phyloP scores from a whole-genome alignment of 495 filamentous ascomycete species.

The Astrothelium subdiscretum region DNA sequence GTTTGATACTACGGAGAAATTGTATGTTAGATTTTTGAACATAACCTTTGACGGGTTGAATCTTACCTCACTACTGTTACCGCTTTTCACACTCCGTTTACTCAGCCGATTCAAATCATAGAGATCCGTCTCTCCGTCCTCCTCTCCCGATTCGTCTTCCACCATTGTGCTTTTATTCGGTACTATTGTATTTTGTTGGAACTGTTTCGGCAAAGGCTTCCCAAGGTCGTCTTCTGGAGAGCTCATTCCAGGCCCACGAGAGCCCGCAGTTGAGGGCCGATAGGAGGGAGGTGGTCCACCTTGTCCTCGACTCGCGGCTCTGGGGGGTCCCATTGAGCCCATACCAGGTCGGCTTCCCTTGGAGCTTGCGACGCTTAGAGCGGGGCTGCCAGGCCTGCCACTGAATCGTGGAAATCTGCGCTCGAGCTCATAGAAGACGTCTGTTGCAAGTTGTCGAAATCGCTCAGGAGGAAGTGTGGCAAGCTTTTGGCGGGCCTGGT shows the following conservation, averaged over 20 bases:
- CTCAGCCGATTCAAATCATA: background rate
- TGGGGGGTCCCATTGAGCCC: constrained; percentile 15
- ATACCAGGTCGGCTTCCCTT: constrained; percentile 1
- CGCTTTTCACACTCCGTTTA: background rate
- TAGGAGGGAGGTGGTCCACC: constrained; percentile 4
- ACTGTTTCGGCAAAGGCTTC: constrained; percentile 70
- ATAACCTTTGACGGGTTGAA: background rate
- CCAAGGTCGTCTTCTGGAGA: constrained; percentile 29
- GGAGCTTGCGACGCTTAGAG: background rate
- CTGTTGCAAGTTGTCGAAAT: constrained; percentile 84
- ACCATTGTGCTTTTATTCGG: constrained; percentile 98
- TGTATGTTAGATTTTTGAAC: background rate
- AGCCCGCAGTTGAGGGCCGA: background rate
- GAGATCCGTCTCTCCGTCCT: constrained; percentile 40
- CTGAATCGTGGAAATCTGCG: constrained; percentile 77
- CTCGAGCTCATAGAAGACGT: constrained; percentile 92
- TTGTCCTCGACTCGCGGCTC: constrained; percentile 5
- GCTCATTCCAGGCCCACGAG: constrained; percentile 18
- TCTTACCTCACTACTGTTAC: background rate
- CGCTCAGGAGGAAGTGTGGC: constrained; percentile 71
- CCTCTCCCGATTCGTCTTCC: constrained; percentile 79
- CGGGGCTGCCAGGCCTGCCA: constrained; percentile 35
- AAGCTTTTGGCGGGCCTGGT: constrained; percentile 89
- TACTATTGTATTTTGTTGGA: constrained; percentile 90
- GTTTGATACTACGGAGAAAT: constrained; percentile 34